These are phyloP conservation scores for Stachybotrys echinatus DNA, from an alignment of 2,329 filamentous ascomycete species.

Conservation along the genomic window DNA sequence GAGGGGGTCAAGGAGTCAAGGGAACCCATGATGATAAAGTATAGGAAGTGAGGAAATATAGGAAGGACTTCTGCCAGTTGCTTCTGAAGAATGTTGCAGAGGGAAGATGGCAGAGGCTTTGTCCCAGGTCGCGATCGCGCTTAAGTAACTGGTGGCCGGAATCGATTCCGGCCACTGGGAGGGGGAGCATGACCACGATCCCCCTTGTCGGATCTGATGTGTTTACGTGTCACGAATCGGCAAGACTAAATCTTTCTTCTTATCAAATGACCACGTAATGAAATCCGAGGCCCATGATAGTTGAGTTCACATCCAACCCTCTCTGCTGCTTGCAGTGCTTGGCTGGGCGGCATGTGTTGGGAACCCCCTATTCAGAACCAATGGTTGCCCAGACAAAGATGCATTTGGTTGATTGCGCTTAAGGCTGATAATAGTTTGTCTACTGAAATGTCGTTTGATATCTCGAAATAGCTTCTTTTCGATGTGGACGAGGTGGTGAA, in stretches of 20 bases:
- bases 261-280: not conserved
- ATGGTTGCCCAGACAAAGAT: no score
- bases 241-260: not conserved
- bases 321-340: no score
- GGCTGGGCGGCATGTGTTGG: no score
- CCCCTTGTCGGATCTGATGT: not conserved
- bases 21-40: constrained; percentile 33
- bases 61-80: no score
- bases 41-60: not conserved
- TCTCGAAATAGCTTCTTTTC: no score
- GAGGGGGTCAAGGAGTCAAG: constrained; percentile 21
- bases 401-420: no score
- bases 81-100: not conserved
- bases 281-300: not conserved
- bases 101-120: not conserved
- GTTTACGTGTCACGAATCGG: not conserved
- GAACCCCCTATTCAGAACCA: no score
- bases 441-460: no score
- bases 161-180: not conserved
- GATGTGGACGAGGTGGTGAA: no score
- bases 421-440: no score
- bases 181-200: not conserved
- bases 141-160: not conserved
- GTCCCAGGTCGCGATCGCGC: not conserved
- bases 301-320: no score